These are phyloP conservation scores for Lactifluus hygrophoroides DNA, from an alignment of 768 basidiomycete genomes.

Conservation along the genomic window DNA sequence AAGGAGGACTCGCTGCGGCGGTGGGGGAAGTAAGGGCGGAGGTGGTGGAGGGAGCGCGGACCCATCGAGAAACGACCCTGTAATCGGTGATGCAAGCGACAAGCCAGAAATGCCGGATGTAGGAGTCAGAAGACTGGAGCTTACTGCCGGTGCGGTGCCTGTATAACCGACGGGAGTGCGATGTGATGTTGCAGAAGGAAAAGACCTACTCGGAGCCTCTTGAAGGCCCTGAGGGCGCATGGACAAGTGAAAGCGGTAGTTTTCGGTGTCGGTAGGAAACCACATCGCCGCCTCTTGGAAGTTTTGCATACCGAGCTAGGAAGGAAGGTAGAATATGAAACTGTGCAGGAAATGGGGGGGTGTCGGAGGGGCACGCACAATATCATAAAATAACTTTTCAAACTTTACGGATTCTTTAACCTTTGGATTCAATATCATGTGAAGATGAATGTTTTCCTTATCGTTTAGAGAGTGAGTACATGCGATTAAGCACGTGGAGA, in stretches of 20 bases:
- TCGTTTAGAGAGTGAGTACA: too few relatives aligned
- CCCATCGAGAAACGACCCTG: conserved; percentile 2
- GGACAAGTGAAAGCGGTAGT: conserved; percentile 16
- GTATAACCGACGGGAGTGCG: neutral
- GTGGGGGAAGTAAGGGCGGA: neutral
- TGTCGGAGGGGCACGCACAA: conserved; percentile 7
- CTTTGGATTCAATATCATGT: conserved; percentile 20
- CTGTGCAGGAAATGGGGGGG: neutral
- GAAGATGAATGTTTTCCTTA: conserved; percentile 20
- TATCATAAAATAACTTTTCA: conserved; percentile 13
- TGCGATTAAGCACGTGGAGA: conserved; percentile 12
- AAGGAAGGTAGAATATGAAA: too few relatives aligned
- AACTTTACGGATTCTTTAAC: conserved; percentile 6
- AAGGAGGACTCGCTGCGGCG: conserved; percentile 12
- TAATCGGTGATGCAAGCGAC: conserved; percentile 12
- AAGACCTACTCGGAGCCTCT: neutral
- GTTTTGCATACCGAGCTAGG: conserved; percentile 12
- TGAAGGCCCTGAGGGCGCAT: conserved; percentile 2
- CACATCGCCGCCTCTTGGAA: conserved; percentile 9
- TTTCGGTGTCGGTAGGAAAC: conserved; percentile 12
- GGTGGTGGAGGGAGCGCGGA: conserved; percentile 2
- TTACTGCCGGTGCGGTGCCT: conserved; percentile 1
- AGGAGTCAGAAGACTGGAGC: conserved; percentile 12
- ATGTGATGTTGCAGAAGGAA: neutral
- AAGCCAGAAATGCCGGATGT: conserved; percentile 10